Evolutionary conservation across 805 yeast species (phyloP), one percentile per base, ranked within the genome.

Genomic region (Myxozyma geophila): DNA sequence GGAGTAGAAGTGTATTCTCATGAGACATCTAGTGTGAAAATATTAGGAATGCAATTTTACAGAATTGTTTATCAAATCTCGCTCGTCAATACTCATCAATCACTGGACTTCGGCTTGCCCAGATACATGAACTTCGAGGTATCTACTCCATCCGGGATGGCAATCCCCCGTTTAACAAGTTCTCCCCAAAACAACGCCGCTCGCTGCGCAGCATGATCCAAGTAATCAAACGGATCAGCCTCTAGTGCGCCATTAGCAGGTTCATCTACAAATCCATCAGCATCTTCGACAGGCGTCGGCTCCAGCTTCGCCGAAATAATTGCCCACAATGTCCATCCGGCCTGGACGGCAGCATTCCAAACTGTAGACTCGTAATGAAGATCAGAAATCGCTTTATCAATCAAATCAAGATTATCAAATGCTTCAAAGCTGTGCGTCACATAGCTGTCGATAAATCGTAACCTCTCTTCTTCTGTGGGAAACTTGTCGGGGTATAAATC

Each of bases 271-370:
- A 55, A 63, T 21, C 63, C 54, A 66, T 70, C 49, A 72, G 73
- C 60, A 73, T 75, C 60, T 70, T 71, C 70, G 8, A 19, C 55
- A 7, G 58, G 52, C 28, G 21, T 49, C 7, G 36, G 48, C 8
- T 60, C 58, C 3, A 85, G 71, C 44, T 83, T 70, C 35, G 88
- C 85, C 74, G 90, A 96, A 40, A 95, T 83, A 49, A 95, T 81
- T 0, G 96, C 98, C 99, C 99, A 93, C 35, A 92, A 73, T 4
- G 88, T 82, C 99, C 99, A 93, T 72, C 82, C 84, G 9, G 89
- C 79, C 54, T 88, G 88, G 23, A 85, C 93, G 0, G 90, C 79
- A 0, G 96, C 85, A 71, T 97, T 82, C 97, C 98, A 93, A 59
- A 81, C 80, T 1, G 84, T 77, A 37, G 87, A 82, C 66, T 90